Evolutionary conservation across 2,329 filamentous ascomycete genomes (phyloP).

Genomic region (Ophiostoma novo-ulmi): DNA sequence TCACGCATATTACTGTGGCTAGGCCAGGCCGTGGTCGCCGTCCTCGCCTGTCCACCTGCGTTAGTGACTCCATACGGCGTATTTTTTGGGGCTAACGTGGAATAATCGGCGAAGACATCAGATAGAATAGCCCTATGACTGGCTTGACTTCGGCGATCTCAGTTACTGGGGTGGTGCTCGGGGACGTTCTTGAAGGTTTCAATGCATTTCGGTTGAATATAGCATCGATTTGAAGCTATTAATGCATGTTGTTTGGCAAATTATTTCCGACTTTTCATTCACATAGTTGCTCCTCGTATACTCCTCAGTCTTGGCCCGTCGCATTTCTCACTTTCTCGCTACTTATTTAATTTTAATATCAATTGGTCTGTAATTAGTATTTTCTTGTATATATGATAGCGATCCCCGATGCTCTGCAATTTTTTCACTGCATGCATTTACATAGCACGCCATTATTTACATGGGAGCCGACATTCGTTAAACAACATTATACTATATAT

Average conservation of each 20-base stretch:
- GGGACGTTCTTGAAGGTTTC: not conserved
- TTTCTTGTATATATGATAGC: not conserved
- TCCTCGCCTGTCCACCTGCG: not conserved
- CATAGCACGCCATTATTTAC: not conserved
- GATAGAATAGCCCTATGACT: not conserved
- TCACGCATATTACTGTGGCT: not conserved
- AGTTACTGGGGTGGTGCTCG: not conserved
- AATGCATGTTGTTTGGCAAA: not conserved
- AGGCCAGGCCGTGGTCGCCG: not conserved
- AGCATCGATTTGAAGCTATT: not conserved
- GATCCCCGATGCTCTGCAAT: not conserved
- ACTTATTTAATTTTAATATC: not conserved
- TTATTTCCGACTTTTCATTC: not conserved
- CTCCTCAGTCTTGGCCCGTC: not conserved
- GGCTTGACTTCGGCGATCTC: not conserved
- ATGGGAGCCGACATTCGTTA: not conserved
- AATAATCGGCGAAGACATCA: conserved; percentile 1
- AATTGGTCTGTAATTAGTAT: not conserved
- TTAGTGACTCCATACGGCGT: conserved; percentile 6
- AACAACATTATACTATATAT: not conserved
- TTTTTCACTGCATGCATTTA: not conserved
- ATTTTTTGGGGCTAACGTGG: not conserved
- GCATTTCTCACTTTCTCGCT: not conserved
- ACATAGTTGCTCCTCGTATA: not conserved
- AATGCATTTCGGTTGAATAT: not conserved